Base-by-base conservation (phyloP, 768 basidiomycete genomes). In the Tulasnella sp. region DNA sequence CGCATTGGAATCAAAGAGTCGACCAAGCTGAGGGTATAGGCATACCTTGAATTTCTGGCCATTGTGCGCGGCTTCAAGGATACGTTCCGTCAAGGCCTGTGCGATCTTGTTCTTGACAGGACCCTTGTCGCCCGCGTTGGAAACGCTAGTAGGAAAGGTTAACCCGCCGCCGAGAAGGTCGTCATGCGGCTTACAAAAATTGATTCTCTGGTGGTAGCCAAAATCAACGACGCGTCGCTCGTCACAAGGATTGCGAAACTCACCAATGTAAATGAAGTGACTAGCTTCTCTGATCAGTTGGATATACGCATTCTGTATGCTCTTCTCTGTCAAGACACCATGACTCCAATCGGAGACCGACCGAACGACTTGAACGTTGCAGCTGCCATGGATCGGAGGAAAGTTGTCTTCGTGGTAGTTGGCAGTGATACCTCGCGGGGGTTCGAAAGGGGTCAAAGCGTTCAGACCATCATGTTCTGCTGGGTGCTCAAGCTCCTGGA, bases 321-420 rank as follows among this genome's bases (percentile, higher is more conserved):
- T 91, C 58, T 81, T 78, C 68, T 97, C 94, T 3, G 79, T 84
- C 62, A 93, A 73, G 34, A 92, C 86, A 2, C 93, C 94, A 63
- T 91, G 88, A 64, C 83, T 86, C 94, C 94, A 99, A 69, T 97
- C 94, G 1, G 76, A 81, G 19, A 92, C 86, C 60, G 85, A 88
- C 53, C 94, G 78, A 40, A 89, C 76, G 14, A 78, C 89, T 72
- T 97, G 90, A 15, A 90, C 83, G 32, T 73, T 73, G 65, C 83
- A 84, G 6, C 73, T 74, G 1, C 77, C 77, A 29, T 76, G 72
- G 21, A 36, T 42, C 19, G 31, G 12, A 21, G 17, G 43, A 17
- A 43, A 40, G 7, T 27, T 17, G 15, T 53, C 52, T 17, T 53
- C 52, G 23, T 53, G 41, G 7, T 25, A 5, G 52, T 34, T 29